A percentile compares a stretch with the other conserved stretches of the same genome.
Evolutionary conservation across 805 yeast genomes (phyloP).

Genomic region (Candida takata): DNA sequence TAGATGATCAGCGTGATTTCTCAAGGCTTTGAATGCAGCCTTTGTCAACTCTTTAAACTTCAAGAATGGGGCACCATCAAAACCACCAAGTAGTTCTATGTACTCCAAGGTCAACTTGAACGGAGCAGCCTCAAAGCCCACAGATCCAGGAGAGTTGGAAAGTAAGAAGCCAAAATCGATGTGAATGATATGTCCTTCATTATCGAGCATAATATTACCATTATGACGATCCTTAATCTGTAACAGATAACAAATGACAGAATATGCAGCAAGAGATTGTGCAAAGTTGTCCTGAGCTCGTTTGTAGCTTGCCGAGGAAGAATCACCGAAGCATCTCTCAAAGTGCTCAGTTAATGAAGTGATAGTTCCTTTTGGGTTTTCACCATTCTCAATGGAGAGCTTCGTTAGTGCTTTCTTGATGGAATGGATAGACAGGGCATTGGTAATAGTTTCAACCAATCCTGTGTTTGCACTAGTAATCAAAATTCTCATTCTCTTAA

Average conservation of each 20-base stretch:
- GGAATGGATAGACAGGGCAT: constrained; percentile 90
- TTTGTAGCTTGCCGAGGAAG: constrained; percentile 44
- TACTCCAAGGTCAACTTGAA: constrained; percentile 89
- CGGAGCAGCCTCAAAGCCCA: constrained; percentile 97
- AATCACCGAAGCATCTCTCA: constrained; percentile 63
- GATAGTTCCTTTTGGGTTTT: constrained; percentile 62
- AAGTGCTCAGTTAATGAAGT: constrained; percentile 78
- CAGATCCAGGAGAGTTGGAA: constrained; percentile 94
- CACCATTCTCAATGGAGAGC: constrained; percentile 57
- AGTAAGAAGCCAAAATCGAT: constrained; percentile 93
- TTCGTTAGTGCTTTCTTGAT: constrained; percentile 88
- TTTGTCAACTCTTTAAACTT: constrained; percentile 59
- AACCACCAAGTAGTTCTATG: constrained; percentile 81
- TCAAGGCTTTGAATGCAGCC: constrained; percentile 63
- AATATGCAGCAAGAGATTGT: constrained; percentile 82
- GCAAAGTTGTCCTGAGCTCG: constrained; percentile 84
- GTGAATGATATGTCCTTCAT: constrained; percentile 90
- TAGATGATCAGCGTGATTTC: constrained; percentile 68
- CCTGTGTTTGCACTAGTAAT: constrained; percentile 90
- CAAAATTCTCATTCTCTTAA: constrained; percentile 84
- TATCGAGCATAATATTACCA: constrained; percentile 95
- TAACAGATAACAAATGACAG: constrained; percentile 79
- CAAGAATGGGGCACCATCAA: constrained; percentile 50
- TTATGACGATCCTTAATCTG: constrained; percentile 96
- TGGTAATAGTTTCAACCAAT: constrained; percentile 90